Conservation (phyloP, 1,284 basidiomycete genomes). For the Mycosarcoma maydis region DNA sequence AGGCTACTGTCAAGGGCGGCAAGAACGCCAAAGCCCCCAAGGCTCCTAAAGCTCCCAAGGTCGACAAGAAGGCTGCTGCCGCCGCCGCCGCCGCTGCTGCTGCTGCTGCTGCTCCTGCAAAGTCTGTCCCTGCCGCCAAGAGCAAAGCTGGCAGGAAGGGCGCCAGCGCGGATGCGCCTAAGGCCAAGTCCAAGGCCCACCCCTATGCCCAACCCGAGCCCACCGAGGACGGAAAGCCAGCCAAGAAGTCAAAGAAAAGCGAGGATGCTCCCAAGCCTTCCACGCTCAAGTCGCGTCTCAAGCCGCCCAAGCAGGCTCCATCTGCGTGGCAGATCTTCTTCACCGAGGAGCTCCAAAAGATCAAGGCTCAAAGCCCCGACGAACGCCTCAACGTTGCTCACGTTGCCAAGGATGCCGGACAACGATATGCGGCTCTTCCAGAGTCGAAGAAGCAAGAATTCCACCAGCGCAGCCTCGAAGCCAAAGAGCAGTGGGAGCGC, state of each 20-base stretch:
- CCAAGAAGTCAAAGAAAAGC: slow-evolving; percentile 50
- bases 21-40: slow-evolving; percentile 38
- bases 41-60: slow-evolving; percentile 38
- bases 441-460: slow-evolving; percentile 77
- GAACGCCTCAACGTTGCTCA: slow-evolving; percentile 91
- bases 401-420: slow-evolving; percentile 92
- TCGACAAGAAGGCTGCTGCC: slow-evolving; percentile 33
- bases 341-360: slow-evolving; percentile 89
- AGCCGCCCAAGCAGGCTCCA: slow-evolving; percentile 89
- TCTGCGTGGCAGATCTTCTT: slow-evolving; percentile 98
- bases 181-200: slow-evolving; percentile 44
- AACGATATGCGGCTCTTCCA: slow-evolving; percentile 83
- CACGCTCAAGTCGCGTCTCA: slow-evolving; percentile 72
- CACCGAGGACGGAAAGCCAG: slow-evolving; percentile 31
- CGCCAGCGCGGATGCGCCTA: slow-evolving; percentile 39
- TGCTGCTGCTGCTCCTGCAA: slow-evolving; percentile 25
- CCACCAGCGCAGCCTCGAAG: slow-evolving; percentile 74
- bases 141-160: slow-evolving; percentile 42
- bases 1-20: slow-evolving; percentile 27
- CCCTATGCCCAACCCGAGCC: slow-evolving; percentile 44
- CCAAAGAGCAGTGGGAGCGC: slow-evolving; percentile 82
- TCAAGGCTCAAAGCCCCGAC: slow-evolving; percentile 71
- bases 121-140: slow-evolving; percentile 35
- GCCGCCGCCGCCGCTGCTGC: slow-evolving; percentile 20
- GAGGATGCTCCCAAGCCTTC: slow-evolving; percentile 64